These are phyloP conservation scores for Amaranthus tricolor DNA, from an alignment of 179 eudicot species.

Conservation along the genomic window DNA sequence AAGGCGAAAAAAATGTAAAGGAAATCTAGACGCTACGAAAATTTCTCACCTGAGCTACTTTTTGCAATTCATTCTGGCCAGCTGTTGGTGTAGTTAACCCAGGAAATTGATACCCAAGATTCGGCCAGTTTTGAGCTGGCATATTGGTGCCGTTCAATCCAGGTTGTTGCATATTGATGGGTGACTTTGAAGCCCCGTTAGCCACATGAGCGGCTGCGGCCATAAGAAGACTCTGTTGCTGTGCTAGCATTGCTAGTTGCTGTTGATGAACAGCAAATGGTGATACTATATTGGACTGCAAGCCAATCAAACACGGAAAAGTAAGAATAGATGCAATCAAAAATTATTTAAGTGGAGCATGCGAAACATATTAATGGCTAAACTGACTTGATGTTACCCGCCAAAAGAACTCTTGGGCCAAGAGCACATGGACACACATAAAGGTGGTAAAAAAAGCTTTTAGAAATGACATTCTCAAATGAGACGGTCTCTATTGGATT, in stretches of 20 bases:
- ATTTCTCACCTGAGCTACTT: constrained; percentile 62
- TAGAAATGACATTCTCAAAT: not conserved
- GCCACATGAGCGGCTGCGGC: constrained; percentile 85
- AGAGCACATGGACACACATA: not conserved
- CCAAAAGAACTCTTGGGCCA: not conserved
- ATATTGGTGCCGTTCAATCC: constrained; percentile 51
- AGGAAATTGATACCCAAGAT: constrained; percentile 70
- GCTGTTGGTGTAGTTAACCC: constrained; percentile 56
- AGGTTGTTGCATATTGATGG: constrained; percentile 47
- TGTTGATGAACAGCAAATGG: constrained; percentile 90
- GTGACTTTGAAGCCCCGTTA: constrained; percentile 49
- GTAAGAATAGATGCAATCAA: not conserved
- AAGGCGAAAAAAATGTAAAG: not conserved
- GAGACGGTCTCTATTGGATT: too few species aligned
- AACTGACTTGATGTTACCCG: not conserved
- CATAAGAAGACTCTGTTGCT: constrained; percentile 86
- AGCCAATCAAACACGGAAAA: constrained; percentile 3
- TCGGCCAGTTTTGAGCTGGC: constrained; percentile 71
- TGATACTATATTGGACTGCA: constrained; percentile 86
- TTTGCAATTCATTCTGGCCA: constrained; percentile 64
- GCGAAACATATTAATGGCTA: not conserved
- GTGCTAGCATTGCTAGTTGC: constrained; percentile 88
- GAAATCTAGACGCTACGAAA: not conserved
- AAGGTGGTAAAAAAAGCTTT: not conserved
- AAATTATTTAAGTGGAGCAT: not conserved